Conservation (phyloP, 768 basidiomycete genomes). For the Termitomyces titanicus region DNA sequence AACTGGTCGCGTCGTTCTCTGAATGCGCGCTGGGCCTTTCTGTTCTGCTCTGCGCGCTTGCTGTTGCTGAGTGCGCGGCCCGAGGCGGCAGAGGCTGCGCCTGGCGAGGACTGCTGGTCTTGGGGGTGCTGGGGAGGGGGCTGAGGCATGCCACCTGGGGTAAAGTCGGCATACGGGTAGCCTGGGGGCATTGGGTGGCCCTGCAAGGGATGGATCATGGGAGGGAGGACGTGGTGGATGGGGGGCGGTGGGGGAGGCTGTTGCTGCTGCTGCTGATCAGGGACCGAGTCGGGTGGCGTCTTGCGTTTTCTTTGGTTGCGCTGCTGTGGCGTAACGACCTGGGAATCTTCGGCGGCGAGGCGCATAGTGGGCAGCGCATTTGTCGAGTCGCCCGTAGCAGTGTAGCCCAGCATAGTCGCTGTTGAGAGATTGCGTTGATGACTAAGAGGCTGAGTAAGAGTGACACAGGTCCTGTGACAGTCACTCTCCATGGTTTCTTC, state of each 20-base stretch:
- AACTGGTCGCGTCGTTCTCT: constrained; percentile 87
- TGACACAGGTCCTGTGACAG: not conserved
- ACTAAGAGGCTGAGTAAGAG: constrained; percentile 46
- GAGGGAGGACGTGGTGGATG: constrained; percentile 53
- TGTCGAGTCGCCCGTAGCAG: not conserved
- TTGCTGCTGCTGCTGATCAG: constrained; percentile 23
- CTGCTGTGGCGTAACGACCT: constrained; percentile 29
- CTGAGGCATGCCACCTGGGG: constrained; percentile 48
- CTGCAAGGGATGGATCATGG: constrained; percentile 42
- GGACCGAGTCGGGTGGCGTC: constrained; percentile 31
- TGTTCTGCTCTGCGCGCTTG: constrained; percentile 92
- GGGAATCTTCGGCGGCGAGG: constrained; percentile 54
- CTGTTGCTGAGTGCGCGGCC: constrained; percentile 68
- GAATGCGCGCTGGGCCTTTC: constrained; percentile 91
- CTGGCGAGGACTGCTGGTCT: constrained; percentile 24
- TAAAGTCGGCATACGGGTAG: constrained; percentile 52
- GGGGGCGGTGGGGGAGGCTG: constrained; percentile 28
- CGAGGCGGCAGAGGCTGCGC: constrained; percentile 20
- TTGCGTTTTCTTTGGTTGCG: constrained; percentile 65
- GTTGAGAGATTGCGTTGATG: constrained; percentile 26
- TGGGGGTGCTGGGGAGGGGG: constrained; percentile 12
- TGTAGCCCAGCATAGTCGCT: constrained; percentile 35
- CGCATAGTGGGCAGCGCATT: constrained; percentile 41
- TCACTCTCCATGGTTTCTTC: constrained; percentile 1
- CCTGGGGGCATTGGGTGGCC: constrained; percentile 38